Conservation (phyloP, 2,329 filamentous ascomycete species). For the Venturia effusa region DNA sequence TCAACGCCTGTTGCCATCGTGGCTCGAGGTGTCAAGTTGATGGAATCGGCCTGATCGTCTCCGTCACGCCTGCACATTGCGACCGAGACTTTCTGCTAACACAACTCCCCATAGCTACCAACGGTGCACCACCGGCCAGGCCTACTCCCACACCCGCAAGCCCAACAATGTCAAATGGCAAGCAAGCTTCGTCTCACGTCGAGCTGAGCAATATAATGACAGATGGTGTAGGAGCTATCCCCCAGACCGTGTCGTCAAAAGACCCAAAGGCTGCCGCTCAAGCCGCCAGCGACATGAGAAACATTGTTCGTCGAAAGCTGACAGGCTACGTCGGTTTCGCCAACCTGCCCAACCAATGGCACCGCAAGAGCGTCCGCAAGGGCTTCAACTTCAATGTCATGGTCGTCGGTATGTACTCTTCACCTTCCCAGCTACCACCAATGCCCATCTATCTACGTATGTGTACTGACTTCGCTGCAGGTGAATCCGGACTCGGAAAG, state of each 20-base stretch:
- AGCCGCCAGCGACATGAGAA: constrained; percentile 53
- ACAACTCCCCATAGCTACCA: constrained; percentile 29
- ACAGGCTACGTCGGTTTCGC: constrained; percentile 98
- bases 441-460: background rate
- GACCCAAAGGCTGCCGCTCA: constrained; percentile 48
- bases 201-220: constrained; percentile 48
- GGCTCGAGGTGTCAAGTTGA: constrained; percentile 1
- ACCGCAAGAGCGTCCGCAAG: constrained; percentile 99
- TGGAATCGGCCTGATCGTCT: background rate
- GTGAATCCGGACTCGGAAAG: constrained; percentile 98
- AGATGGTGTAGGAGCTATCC: constrained; percentile 37
- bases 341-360: constrained; percentile 99
- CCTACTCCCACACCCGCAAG: constrained; percentile 34
- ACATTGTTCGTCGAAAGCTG: constrained; percentile 96
- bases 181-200: constrained; percentile 37
- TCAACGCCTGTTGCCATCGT: background rate
- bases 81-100: background rate
- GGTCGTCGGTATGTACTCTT: constrained; percentile 81
- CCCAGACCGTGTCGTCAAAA: constrained; percentile 53
- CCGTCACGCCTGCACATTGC: background rate
- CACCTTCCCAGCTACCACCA: background rate
- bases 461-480: constrained; percentile 36
- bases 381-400: constrained; percentile 99
- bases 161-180: constrained; percentile 37
- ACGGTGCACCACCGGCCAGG: constrained; percentile 35